phyloP scores from a whole-genome alignment of 2,329 filamentous ascomycete species.

The Tolypocladium inflatum region DNA sequence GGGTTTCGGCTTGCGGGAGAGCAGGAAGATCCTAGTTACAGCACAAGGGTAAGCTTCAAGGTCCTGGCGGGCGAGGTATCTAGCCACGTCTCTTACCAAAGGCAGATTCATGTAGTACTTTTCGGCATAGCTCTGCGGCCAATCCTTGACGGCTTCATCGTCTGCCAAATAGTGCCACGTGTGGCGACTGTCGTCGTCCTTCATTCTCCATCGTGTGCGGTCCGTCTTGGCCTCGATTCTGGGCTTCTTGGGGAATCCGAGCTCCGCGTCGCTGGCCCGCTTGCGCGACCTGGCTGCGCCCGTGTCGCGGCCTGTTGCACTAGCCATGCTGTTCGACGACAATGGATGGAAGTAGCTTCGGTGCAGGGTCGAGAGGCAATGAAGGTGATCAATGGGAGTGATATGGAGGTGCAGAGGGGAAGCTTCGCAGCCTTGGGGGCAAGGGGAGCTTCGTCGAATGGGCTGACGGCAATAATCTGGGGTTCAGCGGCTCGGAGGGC shows the following conservation, averaged over 20 bases:
- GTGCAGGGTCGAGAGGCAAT: background rate
- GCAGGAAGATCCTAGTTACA: constrained; percentile 57
- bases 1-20: constrained; percentile 59
- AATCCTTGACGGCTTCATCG: constrained; percentile 57
- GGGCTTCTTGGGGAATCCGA: constrained; percentile 33
- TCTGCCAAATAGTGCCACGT: constrained; percentile 91
- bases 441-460: background rate
- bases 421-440: background rate
- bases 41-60: background rate
- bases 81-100: constrained; percentile 43
- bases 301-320: constrained; percentile 17
- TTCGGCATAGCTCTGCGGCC: constrained; percentile 85
- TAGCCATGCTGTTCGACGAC: constrained; percentile 15
- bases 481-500: background rate
- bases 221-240: constrained; percentile 58
- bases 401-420: background rate
- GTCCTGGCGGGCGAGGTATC: background rate
- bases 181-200: constrained; percentile 73
- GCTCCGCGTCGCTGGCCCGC: constrained; percentile 28
- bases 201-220: constrained; percentile 71
- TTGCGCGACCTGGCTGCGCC: constrained; percentile 28
- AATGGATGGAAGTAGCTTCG: background rate
- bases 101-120: constrained; percentile 79
- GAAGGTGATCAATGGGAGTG: background rate
- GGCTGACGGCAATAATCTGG: background rate